Evolutionary conservation across 345 rosid species (phyloP), one percentile per base, ranked within the genome.

Genomic region (Bruguiera sexangula): DNA sequence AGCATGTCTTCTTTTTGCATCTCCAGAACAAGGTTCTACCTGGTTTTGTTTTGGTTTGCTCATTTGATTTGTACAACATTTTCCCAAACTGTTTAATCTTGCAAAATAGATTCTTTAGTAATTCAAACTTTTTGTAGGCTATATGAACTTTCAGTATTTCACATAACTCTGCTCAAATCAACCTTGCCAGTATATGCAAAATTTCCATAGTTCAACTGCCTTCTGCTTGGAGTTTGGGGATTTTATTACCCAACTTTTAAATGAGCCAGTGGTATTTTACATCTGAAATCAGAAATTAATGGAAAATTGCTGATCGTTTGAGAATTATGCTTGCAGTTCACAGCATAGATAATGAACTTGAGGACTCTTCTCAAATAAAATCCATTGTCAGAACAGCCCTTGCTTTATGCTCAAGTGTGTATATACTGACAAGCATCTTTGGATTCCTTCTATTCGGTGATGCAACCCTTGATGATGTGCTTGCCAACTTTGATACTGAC

Each of bases 371-470:
- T 30, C 31, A 64, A 69, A 76, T 70, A 55, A 36, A 66, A 30
- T 55, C 52, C 55, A 72, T 70, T n/a, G 75, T 76, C 13, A 39
- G 64, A 60, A 67, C 71, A 3, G 55, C 75, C 39, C 34, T 70
- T 30, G 65, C 54, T 53, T 60, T 76, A 3, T 76, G 71, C 50
- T 53, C 79, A 15, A 27, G 59, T 48, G 69, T 70, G 46, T 70
- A 70, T 30, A 30, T 70, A 19, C 22, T 66, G 71, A 70, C 70
- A 27, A 66, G 75, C 68, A 15, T 76, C 36, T 76, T 70, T n/a
- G 79, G 79, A 3, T 53, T 70, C 29, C 75, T 76, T 8, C 71
- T 70, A 21, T 76, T 76, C 20, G 79, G 79, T 4, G 56, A 75
- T 54, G 70, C 78, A 29, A 75, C 64, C 3, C 68, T 69, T 8